Evolutionary conservation across 2,329 filamentous ascomycete species (phyloP).

Genomic region (Purpureocillium lavendulum): DNA sequence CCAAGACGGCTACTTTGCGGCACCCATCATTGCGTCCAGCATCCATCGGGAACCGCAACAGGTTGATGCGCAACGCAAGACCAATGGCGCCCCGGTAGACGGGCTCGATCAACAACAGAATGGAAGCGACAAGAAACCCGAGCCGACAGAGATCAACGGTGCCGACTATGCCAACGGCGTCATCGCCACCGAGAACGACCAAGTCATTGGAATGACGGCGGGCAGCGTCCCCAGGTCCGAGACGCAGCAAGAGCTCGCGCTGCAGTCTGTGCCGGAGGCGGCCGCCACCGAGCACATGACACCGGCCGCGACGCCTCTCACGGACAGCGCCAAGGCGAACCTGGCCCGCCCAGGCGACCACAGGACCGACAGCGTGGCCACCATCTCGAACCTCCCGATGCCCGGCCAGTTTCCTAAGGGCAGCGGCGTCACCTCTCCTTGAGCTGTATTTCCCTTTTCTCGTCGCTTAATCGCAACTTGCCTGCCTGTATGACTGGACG

Average conservation of each 20-base stretch:
- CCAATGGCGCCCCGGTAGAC: neutral
- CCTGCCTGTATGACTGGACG: too few species aligned
- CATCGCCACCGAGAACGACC: constrained; percentile 4
- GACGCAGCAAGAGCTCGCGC: constrained; percentile 13
- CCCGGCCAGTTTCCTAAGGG: constrained; percentile 56
- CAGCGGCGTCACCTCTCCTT: constrained; percentile 29
- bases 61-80: neutral
- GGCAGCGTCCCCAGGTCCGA: constrained; percentile 10
- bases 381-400: constrained; percentile 59
- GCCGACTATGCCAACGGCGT: constrained; percentile 8
- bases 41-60: constrained; percentile 7
- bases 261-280: constrained; percentile 10
- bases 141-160: constrained; percentile 3
- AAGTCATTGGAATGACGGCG: constrained; percentile 7
- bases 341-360: constrained; percentile 15
- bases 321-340: constrained; percentile 1
- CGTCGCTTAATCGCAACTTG: too few species aligned
- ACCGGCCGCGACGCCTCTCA: constrained; percentile 3
- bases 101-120: neutral
- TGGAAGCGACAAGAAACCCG: neutral
- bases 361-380: constrained; percentile 37
- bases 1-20: constrained; percentile 10
- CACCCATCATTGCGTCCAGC: constrained; percentile 10
- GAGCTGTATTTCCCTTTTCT: neutral
- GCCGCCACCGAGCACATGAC: constrained; percentile 7